phyloP scores from a whole-genome alignment of 2,329 filamentous ascomycete species.

The Pseudogymnoascus sp. region DNA sequence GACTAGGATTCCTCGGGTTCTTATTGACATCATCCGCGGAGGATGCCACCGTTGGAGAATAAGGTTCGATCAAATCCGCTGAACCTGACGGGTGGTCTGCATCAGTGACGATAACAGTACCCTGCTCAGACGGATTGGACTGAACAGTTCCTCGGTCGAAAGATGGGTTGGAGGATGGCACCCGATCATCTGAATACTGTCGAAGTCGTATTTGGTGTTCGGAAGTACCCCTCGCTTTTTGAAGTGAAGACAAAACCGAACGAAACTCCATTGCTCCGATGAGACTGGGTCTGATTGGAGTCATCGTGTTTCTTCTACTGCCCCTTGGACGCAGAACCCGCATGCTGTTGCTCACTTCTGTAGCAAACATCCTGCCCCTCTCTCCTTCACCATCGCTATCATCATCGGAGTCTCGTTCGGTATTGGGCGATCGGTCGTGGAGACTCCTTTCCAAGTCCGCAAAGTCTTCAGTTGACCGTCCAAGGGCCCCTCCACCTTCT shows the following conservation, averaged over 20 bases:
- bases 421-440: conserved; percentile 37
- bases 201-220: conserved; percentile 61
- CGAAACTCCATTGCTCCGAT: conserved; percentile 91
- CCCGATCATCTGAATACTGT: conserved; percentile 60
- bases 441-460: conserved; percentile 24
- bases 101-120: conserved; percentile 34
- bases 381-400: conserved; percentile 44
- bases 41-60: conserved; percentile 15
- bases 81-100: conserved; percentile 28
- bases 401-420: conserved; percentile 27
- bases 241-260: conserved; percentile 79
- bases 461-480: conserved; percentile 24
- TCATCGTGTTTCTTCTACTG: conserved; percentile 65
- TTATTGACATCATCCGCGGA: conserved; percentile 23
- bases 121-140: neutral
- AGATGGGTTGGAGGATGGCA: conserved; percentile 28
- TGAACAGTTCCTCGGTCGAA: neutral
- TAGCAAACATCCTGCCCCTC: conserved; percentile 59
- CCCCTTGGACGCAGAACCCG: conserved; percentile 65
- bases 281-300: conserved; percentile 83
- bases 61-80: conserved; percentile 14
- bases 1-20: conserved; percentile 19
- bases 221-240: conserved; percentile 71
- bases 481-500: conserved; percentile 37
- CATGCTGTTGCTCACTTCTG: conserved; percentile 91